phyloP scores from a whole-genome alignment of 768 basidiomycete genomes.

The Suillus paluster region DNA sequence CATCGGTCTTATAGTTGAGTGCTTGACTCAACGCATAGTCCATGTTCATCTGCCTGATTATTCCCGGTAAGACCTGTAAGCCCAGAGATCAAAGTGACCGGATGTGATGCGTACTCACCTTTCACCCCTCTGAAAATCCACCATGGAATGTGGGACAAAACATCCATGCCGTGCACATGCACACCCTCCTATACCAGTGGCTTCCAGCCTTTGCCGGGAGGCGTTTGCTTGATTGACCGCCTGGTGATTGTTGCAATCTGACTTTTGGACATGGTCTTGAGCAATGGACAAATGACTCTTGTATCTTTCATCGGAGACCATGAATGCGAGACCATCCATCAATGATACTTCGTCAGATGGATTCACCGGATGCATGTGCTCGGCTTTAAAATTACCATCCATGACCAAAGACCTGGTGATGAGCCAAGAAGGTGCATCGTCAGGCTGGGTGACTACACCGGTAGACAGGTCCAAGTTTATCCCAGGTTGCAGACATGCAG shows the following conservation, averaged over 20 bases:
- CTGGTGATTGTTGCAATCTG: constrained; percentile 20
- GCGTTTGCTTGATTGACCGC: constrained; percentile 22
- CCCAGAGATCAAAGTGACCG: not conserved
- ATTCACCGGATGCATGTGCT: not conserved
- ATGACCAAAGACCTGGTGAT: not conserved
- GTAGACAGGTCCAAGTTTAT: constrained; percentile 2
- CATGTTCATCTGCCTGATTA: constrained; percentile 31
- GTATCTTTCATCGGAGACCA: not conserved
- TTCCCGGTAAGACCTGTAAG: not conserved
- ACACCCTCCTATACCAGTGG: constrained; percentile 34
- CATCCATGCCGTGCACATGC: constrained; percentile 38
- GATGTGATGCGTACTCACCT: constrained; percentile 16
- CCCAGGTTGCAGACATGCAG: not conserved
- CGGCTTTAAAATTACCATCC: not conserved
- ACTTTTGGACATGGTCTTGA: constrained; percentile 11
- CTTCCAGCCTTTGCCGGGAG: constrained; percentile 20
- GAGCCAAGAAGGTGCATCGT: not conserved
- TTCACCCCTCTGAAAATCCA: constrained; percentile 40
- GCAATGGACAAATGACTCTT: not conserved
- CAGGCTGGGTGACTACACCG: not conserved
- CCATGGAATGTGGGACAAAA: constrained; percentile 32
- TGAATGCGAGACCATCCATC: not conserved
- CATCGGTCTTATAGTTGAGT: constrained; percentile 15
- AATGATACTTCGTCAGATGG: not conserved
- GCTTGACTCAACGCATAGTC: constrained; percentile 31